A percentile compares a stretch with the other conserved stretches of the same genome.
Evolutionary conservation across 768 basidiomycete genomes (phyloP).

Genomic region (Suillus weaverae): DNA sequence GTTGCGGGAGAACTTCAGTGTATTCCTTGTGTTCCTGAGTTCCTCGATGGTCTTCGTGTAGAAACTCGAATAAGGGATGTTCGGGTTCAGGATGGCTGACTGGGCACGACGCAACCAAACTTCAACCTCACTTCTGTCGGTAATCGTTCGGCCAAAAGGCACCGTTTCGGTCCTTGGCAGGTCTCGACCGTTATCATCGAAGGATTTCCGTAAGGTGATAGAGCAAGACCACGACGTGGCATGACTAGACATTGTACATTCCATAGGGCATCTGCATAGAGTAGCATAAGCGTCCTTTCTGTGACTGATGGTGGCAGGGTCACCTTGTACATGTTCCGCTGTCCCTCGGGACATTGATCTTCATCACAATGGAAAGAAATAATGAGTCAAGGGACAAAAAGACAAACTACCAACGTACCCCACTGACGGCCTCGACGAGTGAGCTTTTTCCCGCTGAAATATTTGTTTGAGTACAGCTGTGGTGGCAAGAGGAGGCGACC

Average conservation of each 20-base stretch:
- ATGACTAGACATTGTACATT: slow-evolving; percentile 33
- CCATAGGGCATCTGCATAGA: slow-evolving; percentile 35
- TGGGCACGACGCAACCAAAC: slow-evolving; percentile 59
- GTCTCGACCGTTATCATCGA: slow-evolving; percentile 31
- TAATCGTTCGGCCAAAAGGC: slow-evolving; percentile 44
- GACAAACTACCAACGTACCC: slow-evolving; percentile 29
- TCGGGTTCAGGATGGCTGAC: slow-evolving; percentile 53
- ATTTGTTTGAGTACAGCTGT: slow-evolving; percentile 17
- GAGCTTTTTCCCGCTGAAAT: slow-evolving; percentile 35
- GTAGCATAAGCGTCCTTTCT: not conserved
- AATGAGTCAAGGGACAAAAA: not conserved
- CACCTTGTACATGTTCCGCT: slow-evolving; percentile 44
- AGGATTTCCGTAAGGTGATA: slow-evolving; percentile 44
- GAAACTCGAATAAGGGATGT: slow-evolving; percentile 28
- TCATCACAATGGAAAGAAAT: not conserved
- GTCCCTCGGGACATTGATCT: slow-evolving; percentile 46
- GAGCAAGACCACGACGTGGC: slow-evolving; percentile 34
- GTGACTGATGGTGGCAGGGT: not conserved
- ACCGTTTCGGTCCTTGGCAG: slow-evolving; percentile 23
- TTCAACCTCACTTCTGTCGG: slow-evolving; percentile 47
- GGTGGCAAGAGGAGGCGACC: not conserved
- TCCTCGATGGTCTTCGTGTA: slow-evolving; percentile 10
- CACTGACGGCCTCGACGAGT: slow-evolving; percentile 51
- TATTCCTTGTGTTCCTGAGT: slow-evolving; percentile 14
- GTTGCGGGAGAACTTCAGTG: slow-evolving; percentile 39